phyloP scores from a whole-genome alignment of 192 early-diverging fungal genomes.

The Podila clonocystis region DNA sequence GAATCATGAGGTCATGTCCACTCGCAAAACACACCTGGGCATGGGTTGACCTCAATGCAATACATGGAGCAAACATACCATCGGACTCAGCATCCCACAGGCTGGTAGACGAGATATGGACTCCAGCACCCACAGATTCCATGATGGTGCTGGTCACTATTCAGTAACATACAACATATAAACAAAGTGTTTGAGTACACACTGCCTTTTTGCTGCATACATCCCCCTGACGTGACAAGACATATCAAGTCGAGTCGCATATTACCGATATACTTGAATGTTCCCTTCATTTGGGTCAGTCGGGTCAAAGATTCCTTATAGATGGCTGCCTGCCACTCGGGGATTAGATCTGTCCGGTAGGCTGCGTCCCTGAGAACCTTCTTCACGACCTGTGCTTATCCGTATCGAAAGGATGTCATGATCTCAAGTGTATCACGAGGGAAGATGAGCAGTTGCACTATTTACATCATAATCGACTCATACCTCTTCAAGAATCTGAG shows the following conservation, averaged over 20 bases:
- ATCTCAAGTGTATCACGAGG: no score
- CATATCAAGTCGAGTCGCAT: no score
- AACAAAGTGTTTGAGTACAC: not conserved
- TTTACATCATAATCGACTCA: not conserved
- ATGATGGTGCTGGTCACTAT: conserved; percentile 40
- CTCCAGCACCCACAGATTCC: conserved; percentile 31
- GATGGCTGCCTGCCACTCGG: conserved; percentile 42
- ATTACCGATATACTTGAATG: conserved; percentile 44
- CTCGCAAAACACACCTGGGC: not conserved
- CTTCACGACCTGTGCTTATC: conserved; percentile 27
- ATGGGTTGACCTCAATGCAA: not conserved
- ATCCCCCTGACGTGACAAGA: no score
- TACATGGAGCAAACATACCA: conserved; percentile 7
- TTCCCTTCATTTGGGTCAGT: conserved; percentile 31
- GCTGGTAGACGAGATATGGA: conserved; percentile 43
- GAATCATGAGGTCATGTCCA: not conserved
- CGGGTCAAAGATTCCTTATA: conserved; percentile 31
- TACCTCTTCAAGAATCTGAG: conserved; percentile 31
- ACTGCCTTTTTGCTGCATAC: no score
- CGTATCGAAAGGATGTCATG: not conserved
- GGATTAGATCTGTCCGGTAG: conserved; percentile 34
- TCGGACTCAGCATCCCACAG: conserved; percentile 47
- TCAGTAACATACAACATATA: not conserved
- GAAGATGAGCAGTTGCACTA: not conserved
- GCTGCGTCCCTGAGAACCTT: conserved; percentile 36